A percentile compares a stretch with the other conserved stretches of the same genome.
Conservation (phyloP, 1,284 basidiomycete genomes). For the Cutaneotrichosporon curvatum region DNA sequence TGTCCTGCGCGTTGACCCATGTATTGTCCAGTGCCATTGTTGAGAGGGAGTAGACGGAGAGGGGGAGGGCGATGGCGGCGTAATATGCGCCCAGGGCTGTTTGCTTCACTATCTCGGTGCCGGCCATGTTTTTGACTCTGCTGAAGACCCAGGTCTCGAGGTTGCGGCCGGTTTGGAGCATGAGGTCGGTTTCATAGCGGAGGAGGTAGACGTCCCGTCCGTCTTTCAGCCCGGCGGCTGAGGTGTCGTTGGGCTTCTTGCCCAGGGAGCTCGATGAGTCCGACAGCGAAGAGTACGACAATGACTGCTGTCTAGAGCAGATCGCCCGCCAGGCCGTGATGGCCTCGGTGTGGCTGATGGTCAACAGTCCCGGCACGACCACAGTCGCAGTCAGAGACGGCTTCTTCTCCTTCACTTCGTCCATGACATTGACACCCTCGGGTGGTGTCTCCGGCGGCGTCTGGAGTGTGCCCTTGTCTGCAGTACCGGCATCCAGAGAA, state of each 20-base stretch:
- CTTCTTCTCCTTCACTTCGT: conserved; percentile 62
- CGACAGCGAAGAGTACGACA: no score
- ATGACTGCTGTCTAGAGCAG: no score
- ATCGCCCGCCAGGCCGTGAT: conserved; percentile 44
- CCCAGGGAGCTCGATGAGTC: no score
- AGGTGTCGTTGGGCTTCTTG: neutral
- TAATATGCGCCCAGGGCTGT: conserved; percentile 52
- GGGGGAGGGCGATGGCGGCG: conserved; percentile 51
- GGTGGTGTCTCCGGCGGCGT: conserved; percentile 1
- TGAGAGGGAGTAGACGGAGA: conserved; percentile 44
- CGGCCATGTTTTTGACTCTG: conserved; percentile 46
- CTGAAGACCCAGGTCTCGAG: conserved; percentile 44
- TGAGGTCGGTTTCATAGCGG: conserved; percentile 44
- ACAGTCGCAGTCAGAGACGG: conserved; percentile 48
- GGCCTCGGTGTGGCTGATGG: conserved; percentile 46
- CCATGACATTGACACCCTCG: conserved; percentile 1
- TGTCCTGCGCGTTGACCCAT: conserved; percentile 48
- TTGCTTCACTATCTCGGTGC: conserved; percentile 51
- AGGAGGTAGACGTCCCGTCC: conserved; percentile 47
- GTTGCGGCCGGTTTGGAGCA: conserved; percentile 48
- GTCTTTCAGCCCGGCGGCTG: conserved; percentile 30
- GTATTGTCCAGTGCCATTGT: conserved; percentile 44
- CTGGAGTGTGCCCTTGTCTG: neutral
- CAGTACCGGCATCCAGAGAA: conserved; percentile 6
- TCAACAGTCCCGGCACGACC: conserved; percentile 48